Evolutionary conservation across 148 eudicot genomes (phyloP).

Genomic region (Talinum fruticosum): DNA sequence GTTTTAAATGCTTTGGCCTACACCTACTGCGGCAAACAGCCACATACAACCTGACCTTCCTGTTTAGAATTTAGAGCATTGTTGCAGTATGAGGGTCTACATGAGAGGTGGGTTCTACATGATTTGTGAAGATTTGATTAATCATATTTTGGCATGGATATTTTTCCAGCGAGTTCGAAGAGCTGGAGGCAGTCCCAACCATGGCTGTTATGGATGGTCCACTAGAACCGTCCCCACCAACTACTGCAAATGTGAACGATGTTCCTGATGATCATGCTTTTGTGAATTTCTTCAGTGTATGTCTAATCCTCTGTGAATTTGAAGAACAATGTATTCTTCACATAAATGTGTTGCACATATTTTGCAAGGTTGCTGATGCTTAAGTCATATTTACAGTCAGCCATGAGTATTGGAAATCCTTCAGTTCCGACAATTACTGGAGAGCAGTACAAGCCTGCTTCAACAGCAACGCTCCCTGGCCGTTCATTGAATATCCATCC

Average conservation of each 20-base stretch:
- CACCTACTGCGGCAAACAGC: no score
- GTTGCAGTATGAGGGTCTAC: no score
- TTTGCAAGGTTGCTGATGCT: constrained; percentile 4
- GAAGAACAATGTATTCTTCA: no score
- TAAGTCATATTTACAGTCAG: constrained; percentile 54
- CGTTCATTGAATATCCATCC: constrained; percentile 41
- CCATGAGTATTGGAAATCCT: constrained; percentile 49
- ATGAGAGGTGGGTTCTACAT: neutral
- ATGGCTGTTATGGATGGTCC: constrained; percentile 87
- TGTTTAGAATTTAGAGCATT: no score
- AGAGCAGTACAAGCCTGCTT: constrained; percentile 42
- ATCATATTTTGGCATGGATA: neutral
- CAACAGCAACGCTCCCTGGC: constrained; percentile 32
- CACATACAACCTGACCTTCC: no score
- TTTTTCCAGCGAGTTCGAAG: constrained; percentile 69
- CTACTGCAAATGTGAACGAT: constrained; percentile 44
- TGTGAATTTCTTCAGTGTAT: constrained; percentile 77
- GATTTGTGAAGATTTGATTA: neutral
- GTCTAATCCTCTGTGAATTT: constrained; percentile 13
- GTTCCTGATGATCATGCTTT: constrained; percentile 57
- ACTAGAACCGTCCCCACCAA: constrained; percentile 60
- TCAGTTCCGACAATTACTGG: constrained; percentile 36
- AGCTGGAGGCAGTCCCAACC: constrained; percentile 74
- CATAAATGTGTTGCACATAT: neutral
- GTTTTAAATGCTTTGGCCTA: no score